Conservation (phyloP, 2,329 filamentous ascomycete genomes). For the Exophiala spinifera region DNA sequence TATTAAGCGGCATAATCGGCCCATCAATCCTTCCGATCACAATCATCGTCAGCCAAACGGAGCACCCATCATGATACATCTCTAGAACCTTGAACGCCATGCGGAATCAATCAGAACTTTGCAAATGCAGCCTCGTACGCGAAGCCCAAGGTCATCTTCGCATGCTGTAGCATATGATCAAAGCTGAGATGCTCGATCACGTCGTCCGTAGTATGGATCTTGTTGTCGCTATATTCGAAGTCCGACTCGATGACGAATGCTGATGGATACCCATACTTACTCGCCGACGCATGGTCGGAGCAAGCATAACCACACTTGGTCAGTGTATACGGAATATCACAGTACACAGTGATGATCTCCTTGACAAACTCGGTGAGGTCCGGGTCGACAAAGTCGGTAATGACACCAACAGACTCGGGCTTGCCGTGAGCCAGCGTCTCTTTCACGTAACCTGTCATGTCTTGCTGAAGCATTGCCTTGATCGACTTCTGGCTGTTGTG, state of each 20-base stretch:
- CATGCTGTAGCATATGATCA: slow-evolving; percentile 89
- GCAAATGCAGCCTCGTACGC: slow-evolving; percentile 82
- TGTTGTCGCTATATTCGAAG: slow-evolving; percentile 61
- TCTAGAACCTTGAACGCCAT: background rate
- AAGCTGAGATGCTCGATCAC: slow-evolving; percentile 71
- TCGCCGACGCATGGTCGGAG: slow-evolving; percentile 67
- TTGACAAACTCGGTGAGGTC: slow-evolving; percentile 87
- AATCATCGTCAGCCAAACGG: too few species aligned
- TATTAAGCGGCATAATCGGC: too few species aligned
- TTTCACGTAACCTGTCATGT: slow-evolving; percentile 91
- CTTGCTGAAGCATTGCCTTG: slow-evolving; percentile 97
- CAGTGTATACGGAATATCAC: slow-evolving; percentile 78
- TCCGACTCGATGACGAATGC: slow-evolving; percentile 63
- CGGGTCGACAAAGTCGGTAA: slow-evolving; percentile 84
- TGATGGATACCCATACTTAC: slow-evolving; percentile 63
- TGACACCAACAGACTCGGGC: slow-evolving; percentile 83
- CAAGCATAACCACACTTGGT: slow-evolving; percentile 87
- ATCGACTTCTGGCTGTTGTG: slow-evolving; percentile 69
- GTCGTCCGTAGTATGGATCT: slow-evolving; percentile 72
- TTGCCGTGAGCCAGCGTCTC: slow-evolving; percentile 78
- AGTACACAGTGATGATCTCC: slow-evolving; percentile 81
- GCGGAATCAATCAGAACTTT: slow-evolving; percentile 50
- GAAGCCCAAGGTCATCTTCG: slow-evolving; percentile 75
- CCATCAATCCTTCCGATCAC: too few species aligned
- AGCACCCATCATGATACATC: background rate